Evolutionary conservation across 1,284 basidiomycete genomes (phyloP).

Genomic region (Austroboletus olivaceoglutinosus): DNA sequence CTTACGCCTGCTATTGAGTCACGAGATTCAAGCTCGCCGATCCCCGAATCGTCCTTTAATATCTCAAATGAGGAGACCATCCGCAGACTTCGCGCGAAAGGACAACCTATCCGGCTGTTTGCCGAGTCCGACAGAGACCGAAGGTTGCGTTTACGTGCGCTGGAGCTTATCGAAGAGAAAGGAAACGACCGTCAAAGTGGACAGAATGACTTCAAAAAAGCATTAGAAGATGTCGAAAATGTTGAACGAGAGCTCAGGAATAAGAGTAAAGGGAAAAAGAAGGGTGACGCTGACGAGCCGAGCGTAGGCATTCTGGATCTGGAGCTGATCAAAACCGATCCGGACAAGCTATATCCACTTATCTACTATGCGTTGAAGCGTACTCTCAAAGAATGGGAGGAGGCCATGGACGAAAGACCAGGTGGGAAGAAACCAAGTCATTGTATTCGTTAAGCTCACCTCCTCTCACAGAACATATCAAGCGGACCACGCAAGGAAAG

Average conservation of each 20-base stretch:
- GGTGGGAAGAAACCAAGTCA: constrained; percentile 42
- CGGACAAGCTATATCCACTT: constrained; percentile 95
- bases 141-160: constrained; percentile 81
- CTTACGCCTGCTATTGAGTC: constrained; percentile 39
- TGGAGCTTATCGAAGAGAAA: constrained; percentile 93
- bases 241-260: constrained; percentile 71
- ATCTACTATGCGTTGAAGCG: constrained; percentile 97
- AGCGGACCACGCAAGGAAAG: constrained; percentile 88
- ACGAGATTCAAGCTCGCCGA: constrained; percentile 44
- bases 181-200: constrained; percentile 73
- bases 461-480: constrained; percentile 59
- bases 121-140: constrained; percentile 95
- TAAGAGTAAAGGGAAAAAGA: constrained; percentile 66
- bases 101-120: constrained; percentile 93
- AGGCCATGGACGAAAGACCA: constrained; percentile 88
- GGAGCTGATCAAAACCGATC: constrained; percentile 82
- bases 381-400: constrained; percentile 93
- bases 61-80: constrained; percentile 93
- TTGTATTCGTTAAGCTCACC: constrained; percentile 6
- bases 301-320: constrained; percentile 70
- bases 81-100: constrained; percentile 83
- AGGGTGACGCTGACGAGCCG: constrained; percentile 50
- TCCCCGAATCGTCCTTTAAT: constrained; percentile 73
- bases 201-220: constrained; percentile 93
- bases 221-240: constrained; percentile 87